Evolutionary conservation across 495 filamentous ascomycete species (phyloP), one percentile per base, ranked within the genome.

Genomic region (Aspergillus steynii): DNA sequence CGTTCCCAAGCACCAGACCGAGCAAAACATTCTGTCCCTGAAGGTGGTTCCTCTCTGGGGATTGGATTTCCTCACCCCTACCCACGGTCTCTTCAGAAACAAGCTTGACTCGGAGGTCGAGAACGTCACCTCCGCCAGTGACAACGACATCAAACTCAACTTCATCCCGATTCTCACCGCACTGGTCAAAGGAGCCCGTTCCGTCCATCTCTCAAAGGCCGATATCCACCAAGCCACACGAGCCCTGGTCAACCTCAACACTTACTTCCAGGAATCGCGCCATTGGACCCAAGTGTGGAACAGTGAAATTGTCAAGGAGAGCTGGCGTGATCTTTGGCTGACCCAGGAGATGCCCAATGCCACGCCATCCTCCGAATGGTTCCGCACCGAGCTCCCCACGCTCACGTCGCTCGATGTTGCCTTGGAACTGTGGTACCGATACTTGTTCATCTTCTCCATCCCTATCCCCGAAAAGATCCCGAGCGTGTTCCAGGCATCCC

Each of bases 41-140:
- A 88, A 87, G 64, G 68, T 87, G n/a, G 77, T 89, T 48, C 86
- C 86, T 4, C 80, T 89, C 0, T 89, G 86, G 86, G 86, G 86
- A 9, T 66, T 89, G 52, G 86, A 89, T 62, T 86, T 86, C 63
- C 70, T 86, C 8, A 85, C 79, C 2, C 85, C 86, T 0, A 84
- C 79, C 12, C 86, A 89, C 63, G 86, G 86, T 29, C 74, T 88
- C n/a, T 85, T 88, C 63, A 71, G 78, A 50, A 86, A 88, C 64
- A 82, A 81, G 42, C 73, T 88, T 2, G 85, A 89, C 65, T 80
- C 85, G 0, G 82, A 85, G 59, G 83, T 89, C 0, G 83, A 87
- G 46, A 77, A 80, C 53, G 77, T 82, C 34, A 78, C 78, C 8
- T 78, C 81, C 45, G 78, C 85, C 0, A 83, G 79, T 28, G 74